phyloP scores from a whole-genome alignment of 2,329 filamentous ascomycete genomes.

The Aureobasidium sp. region DNA sequence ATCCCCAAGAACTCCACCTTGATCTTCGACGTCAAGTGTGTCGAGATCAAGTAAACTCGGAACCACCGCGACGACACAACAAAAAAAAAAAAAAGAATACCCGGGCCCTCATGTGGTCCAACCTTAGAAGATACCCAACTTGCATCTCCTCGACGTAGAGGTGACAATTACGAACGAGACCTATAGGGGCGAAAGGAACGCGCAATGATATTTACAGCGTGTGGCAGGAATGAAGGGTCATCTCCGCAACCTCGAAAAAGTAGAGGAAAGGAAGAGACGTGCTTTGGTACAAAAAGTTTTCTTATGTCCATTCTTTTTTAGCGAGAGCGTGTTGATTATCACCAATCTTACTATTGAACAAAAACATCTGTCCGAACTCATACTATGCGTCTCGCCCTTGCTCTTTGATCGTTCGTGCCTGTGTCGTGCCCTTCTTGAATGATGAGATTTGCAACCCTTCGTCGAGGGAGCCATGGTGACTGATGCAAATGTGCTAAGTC shows the following conservation, averaged over 20 bases:
- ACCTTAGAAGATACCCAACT: constrained; percentile 18
- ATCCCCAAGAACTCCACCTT: constrained; percentile 89
- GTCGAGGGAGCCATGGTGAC: too few relatives aligned
- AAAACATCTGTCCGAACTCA: neutral
- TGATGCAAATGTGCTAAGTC: too few relatives aligned
- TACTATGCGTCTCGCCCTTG: neutral
- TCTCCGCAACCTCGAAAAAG: neutral
- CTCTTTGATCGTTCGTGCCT: neutral
- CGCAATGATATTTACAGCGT: neutral
- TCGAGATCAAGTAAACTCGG: constrained; percentile 36
- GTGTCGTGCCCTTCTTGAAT: neutral
- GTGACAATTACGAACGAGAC: neutral
- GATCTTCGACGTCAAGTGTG: constrained; percentile 65
- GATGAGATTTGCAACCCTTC: too few relatives aligned
- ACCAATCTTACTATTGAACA: neutral
- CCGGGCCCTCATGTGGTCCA: neutral
- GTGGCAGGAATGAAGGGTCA: constrained; percentile 6
- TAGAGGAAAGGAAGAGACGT: constrained; percentile 2
- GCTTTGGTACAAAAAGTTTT: constrained; percentile 2
- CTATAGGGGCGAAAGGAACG: neutral
- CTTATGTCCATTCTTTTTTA: neutral
- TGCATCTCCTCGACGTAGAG: constrained; percentile 8
- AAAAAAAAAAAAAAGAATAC: constrained; percentile 8
- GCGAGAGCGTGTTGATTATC: neutral
- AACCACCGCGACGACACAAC: neutral